phyloP scores from a whole-genome alignment of 345 rosid genomes.

The Passiflora organensis region DNA sequence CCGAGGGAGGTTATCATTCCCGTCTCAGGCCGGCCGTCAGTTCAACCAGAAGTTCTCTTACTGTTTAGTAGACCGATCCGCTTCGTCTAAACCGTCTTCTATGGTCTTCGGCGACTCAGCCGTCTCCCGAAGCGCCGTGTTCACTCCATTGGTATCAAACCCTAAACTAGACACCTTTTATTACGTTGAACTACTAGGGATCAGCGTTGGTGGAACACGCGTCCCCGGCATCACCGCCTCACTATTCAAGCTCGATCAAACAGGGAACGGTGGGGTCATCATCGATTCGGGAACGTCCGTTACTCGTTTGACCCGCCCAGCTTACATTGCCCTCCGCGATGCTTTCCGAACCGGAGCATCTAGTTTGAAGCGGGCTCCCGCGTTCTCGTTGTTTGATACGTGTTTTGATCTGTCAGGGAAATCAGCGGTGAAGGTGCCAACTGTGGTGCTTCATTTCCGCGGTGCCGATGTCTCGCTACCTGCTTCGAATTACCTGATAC shows the following conservation, averaged over 20 bases:
- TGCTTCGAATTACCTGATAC: conserved; percentile 83
- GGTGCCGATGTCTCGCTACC: conserved; percentile 76
- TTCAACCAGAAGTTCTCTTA: conserved; percentile 79
- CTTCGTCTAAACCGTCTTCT: conserved; percentile 72
- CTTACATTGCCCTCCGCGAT: conserved; percentile 56
- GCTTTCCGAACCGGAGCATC: conserved; percentile 54
- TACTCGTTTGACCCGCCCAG: conserved; percentile 69
- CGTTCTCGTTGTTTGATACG: conserved; percentile 67
- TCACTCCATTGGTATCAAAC: conserved; percentile 69
- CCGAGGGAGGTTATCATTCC: conserved; percentile 75
- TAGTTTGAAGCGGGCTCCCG: conserved; percentile 43
- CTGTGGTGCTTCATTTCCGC: conserved; percentile 60
- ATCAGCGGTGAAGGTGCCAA: conserved; percentile 68
- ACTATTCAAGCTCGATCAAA: conserved; percentile 58
- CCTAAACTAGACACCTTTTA: conserved; percentile 93
- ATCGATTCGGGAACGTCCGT: conserved; percentile 87
- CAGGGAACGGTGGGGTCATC: conserved; percentile 88
- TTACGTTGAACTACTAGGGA: conserved; percentile 76
- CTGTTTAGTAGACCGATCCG: conserved; percentile 84
- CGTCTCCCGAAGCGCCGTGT: conserved; percentile 56
- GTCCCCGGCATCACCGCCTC: conserved; percentile 63
- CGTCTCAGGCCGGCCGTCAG: conserved; percentile 69
- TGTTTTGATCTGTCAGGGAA: conserved; percentile 69
- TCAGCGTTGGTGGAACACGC: conserved; percentile 84
- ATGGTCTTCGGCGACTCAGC: conserved; percentile 78